phyloP scores from a whole-genome alignment of 2,329 filamentous ascomycete species.

The Rhynchosporium graminicola region DNA sequence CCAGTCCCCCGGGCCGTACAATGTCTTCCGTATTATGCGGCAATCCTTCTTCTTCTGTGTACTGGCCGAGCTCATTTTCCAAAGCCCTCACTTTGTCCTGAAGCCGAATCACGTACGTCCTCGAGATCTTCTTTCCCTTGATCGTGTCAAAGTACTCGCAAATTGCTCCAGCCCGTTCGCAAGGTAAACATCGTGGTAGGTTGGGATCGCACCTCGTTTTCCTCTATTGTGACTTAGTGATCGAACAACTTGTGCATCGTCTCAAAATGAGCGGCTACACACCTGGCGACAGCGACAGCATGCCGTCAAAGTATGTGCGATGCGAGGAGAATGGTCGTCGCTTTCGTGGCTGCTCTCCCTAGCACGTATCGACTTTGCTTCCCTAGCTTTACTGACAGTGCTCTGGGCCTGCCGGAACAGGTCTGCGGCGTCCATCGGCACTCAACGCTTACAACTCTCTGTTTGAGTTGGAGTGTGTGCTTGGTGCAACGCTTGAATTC shows the following conservation, averaged over 20 bases:
- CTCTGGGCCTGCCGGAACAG: slow-evolving; percentile 60
- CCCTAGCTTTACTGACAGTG: slow-evolving; percentile 41
- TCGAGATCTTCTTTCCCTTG: slow-evolving; percentile 81
- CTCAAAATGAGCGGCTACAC: slow-evolving; percentile 39
- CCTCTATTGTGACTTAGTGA: slow-evolving; percentile 50
- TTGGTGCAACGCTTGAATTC: slow-evolving; percentile 25
- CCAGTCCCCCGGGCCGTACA: slow-evolving; percentile 81
- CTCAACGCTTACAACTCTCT: slow-evolving; percentile 16
- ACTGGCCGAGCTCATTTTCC: slow-evolving; percentile 76
- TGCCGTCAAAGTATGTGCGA: slow-evolving; percentile 78
- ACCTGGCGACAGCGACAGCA: slow-evolving; percentile 81
- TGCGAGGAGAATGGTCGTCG: slow-evolving; percentile 58
- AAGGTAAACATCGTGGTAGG: slow-evolving; percentile 87
- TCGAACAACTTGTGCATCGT: neutral
- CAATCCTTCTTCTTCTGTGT: slow-evolving; percentile 74
- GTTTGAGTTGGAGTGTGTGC: slow-evolving; percentile 6
- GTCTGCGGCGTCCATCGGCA: slow-evolving; percentile 58
- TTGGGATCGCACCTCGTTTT: slow-evolving; percentile 96
- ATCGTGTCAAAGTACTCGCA: slow-evolving; percentile 96
- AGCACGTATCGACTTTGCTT: slow-evolving; percentile 35
- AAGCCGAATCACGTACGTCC: slow-evolving; percentile 88
- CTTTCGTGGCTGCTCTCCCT: slow-evolving; percentile 45
- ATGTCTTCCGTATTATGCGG: slow-evolving; percentile 78
- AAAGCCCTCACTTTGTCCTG: slow-evolving; percentile 83
- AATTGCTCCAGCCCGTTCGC: slow-evolving; percentile 84